A percentile compares a stretch with the other conserved stretches of the same genome.
These are phyloP conservation scores for Solanum rostratum DNA, from an alignment of 257 asterid genomes.

Conservation along the genomic window DNA sequence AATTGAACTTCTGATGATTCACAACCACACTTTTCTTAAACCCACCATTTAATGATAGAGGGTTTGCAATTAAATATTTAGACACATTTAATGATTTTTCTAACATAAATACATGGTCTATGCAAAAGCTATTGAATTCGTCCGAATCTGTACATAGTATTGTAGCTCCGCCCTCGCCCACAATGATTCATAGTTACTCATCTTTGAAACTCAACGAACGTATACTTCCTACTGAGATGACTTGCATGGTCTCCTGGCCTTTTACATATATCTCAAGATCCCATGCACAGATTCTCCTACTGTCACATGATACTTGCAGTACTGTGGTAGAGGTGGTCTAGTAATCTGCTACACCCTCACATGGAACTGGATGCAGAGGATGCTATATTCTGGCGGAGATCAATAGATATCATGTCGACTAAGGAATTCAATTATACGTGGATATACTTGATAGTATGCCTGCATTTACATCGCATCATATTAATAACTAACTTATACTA, in stretches of 20 bases:
- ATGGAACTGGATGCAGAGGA: not conserved
- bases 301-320: not conserved
- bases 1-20: not conserved
- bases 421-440: conserved; percentile 58
- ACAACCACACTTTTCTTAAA: not conserved
- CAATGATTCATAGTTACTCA: not conserved
- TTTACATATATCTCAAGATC: not conserved
- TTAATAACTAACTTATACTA: not conserved
- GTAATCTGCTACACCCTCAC: not conserved
- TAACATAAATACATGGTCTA: not conserved
- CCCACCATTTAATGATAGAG: not conserved
- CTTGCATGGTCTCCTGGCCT: not conserved
- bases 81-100: not conserved
- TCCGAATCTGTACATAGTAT: not conserved
- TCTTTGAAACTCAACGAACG: not conserved
- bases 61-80: not conserved
- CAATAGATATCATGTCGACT: conserved; percentile 30
- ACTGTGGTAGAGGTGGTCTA: not conserved
- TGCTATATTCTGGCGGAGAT: not conserved
- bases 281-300: not conserved
- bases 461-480: conserved; percentile 19
- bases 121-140: not conserved
- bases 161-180: not conserved
- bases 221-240: not conserved
- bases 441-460: conserved; percentile 76